Base-by-base conservation (phyloP, 208 protist species). In the Trypanosoma melophagium region DNA sequence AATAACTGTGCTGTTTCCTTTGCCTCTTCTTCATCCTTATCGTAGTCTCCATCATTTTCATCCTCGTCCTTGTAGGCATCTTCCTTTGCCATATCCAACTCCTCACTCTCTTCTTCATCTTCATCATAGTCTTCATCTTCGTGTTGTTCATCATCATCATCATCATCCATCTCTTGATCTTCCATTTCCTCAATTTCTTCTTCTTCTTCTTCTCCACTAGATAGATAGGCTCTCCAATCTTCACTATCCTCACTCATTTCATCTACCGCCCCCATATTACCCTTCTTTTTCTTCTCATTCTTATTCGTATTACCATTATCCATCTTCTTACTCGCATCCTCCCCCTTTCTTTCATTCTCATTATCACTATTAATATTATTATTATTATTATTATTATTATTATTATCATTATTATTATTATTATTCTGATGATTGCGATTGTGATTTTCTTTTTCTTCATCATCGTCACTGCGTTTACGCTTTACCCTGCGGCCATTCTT, bases 61-160 rank as follows among this genome's bases (percentile, higher is more conserved):
- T 66, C 75, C 19, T 74, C 74, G 28, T 82, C 80, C 14, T 82
- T 71, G 54, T 76, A 69, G 0, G 60, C 67, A 35, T 66, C 64
- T 45, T 80, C 60, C 57, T 60, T 58, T 13, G 42, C 71, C n/a
- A 44, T 59, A 16, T 72, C 67, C 31, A 76, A 64, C 7, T 79
- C 66, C 38, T 57, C 63, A 2, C 75, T 59, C 2, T 70, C 69
- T 25, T 75, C 73, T 19, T 71, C 67, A 44, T 63, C 60, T 17
- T 45, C 47, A 12, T 55, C 56, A 22, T 53, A 53, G 17, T 28
- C 41, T 25, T 59, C 54, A n/a, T 63, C 44, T 13, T 60, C 50
- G 5, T 51, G 52, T 12, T 59, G 60, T 24, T 76, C 69, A 35
- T 70, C 53, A 1, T 74, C 74, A 2, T 73, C 64, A n/a, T 75